These are phyloP conservation scores for Fusarium sp. DNA, from an alignment of 2,329 filamentous ascomycete species.

Conservation along the genomic window DNA sequence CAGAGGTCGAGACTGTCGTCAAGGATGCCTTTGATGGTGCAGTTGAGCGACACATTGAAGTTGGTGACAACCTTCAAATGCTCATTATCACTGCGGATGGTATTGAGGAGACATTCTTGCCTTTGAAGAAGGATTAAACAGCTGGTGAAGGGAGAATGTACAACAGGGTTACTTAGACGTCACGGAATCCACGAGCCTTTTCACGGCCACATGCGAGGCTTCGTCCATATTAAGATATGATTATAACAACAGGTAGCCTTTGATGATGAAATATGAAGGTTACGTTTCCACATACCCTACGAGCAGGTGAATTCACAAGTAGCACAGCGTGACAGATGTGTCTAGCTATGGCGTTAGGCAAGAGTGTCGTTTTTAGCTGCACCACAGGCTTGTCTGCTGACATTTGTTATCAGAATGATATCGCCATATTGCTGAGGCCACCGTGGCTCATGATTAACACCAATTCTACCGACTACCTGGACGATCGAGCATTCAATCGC, in stretches of 20 bases:
- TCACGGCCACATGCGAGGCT: not conserved
- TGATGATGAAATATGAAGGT: not conserved
- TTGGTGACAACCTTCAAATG: conserved; percentile 96
- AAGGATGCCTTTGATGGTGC: conserved; percentile 98
- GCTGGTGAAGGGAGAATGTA: conserved; percentile 46
- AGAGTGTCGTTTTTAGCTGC: not conserved
- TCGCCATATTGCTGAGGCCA: not conserved
- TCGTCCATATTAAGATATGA: conserved; percentile 1
- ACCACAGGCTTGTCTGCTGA: not conserved
- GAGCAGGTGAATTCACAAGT: not conserved
- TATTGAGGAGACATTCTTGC: conserved; percentile 84
- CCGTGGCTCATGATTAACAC: not conserved
- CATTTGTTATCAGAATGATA: not conserved
- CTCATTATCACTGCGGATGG: conserved; percentile 89
- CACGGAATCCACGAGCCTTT: conserved; percentile 40
- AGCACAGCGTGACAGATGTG: not conserved
- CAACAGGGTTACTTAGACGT: conserved; percentile 45
- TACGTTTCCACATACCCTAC: not conserved
- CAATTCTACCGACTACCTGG: not conserved
- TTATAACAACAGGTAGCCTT: not conserved
- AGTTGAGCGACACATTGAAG: conserved; percentile 98
- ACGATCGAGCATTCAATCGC: not conserved
- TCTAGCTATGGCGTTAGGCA: not conserved
- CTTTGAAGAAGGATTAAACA: conserved; percentile 87
- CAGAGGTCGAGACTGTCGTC: conserved; percentile 85